A percentile compares a stretch with the other conserved stretches of the same genome.
Evolutionary conservation across 2,329 filamentous ascomycete species (phyloP).

Genomic region (Diaporthe batatas): DNA sequence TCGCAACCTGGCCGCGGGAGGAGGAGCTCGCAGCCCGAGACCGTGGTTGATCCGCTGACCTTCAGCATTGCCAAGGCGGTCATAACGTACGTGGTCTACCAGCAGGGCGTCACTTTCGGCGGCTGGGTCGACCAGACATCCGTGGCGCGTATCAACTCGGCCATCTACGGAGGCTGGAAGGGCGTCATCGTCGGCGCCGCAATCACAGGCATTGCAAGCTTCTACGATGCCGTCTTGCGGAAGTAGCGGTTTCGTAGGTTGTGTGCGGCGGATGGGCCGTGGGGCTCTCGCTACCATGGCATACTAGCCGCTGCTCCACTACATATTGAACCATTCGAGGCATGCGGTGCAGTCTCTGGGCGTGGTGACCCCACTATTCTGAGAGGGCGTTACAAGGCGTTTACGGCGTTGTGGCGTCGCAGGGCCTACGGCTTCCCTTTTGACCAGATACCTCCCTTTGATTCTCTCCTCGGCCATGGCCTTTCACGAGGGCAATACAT

Average conservation of each 20-base stretch:
- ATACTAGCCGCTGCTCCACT: constrained; percentile 1
- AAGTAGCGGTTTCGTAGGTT: constrained; percentile 60
- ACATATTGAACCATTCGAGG: constrained; percentile 1
- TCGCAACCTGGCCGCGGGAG: constrained; percentile 59
- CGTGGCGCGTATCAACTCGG: constrained; percentile 73
- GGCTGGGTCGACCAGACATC: constrained; percentile 72
- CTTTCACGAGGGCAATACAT: constrained; percentile 2
- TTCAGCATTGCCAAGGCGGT: constrained; percentile 93
- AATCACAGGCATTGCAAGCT: constrained; percentile 75
- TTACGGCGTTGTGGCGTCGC: constrained; percentile 42
- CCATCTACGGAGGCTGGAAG: constrained; percentile 79
- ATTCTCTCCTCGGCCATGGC: constrained; percentile 21
- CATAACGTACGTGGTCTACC: constrained; percentile 84
- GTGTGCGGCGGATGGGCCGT: background rate
- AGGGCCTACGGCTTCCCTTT: constrained; percentile 35
- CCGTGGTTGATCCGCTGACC: constrained; percentile 84
- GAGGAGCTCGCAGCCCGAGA: constrained; percentile 59
- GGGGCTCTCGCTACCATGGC: background rate
- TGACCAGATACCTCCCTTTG: constrained; percentile 38
- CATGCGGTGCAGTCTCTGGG: constrained; percentile 17
- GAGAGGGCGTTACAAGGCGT: constrained; percentile 35
- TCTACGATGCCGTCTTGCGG: constrained; percentile 84
- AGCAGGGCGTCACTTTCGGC: constrained; percentile 72
- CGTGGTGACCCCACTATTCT: background rate
- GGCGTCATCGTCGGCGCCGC: constrained; percentile 77